Evolutionary conservation across 2,329 filamentous ascomycete genomes (phyloP).

Genomic region (Phaeosphaeriaceae sp.): DNA sequence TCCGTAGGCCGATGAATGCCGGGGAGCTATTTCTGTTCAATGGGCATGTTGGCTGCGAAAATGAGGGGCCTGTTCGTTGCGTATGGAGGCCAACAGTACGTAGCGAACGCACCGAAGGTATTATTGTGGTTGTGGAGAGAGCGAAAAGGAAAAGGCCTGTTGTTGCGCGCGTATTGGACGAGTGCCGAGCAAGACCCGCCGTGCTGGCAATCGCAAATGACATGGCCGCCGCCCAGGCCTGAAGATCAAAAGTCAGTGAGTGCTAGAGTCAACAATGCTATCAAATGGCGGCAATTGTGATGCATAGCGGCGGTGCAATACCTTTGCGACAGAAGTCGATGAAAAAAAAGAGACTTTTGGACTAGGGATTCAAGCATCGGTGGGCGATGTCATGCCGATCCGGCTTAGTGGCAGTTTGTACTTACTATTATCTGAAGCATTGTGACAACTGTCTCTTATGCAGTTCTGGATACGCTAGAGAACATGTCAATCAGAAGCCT

Average conservation of each 20-base stretch:
- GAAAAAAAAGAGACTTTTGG: slow-evolving; percentile 34
- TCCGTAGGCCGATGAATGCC: slow-evolving; percentile 34
- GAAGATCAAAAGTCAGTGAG: slow-evolving; percentile 29
- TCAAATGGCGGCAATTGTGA: slow-evolving; percentile 8
- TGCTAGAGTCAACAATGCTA: slow-evolving; percentile 4
- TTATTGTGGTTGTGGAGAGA: slow-evolving; percentile 36
- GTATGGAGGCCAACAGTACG: slow-evolving; percentile 22
- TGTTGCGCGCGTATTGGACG: slow-evolving; percentile 29
- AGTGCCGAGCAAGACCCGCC: slow-evolving; percentile 27
- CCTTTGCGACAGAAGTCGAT: slow-evolving; percentile 28
- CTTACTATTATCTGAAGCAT: slow-evolving; percentile 33
- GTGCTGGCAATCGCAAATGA: slow-evolving; percentile 42
- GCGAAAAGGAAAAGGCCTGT: slow-evolving; percentile 39
- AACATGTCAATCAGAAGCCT: not conserved
- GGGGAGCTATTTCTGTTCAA: slow-evolving; percentile 38
- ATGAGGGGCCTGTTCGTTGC: slow-evolving; percentile 19
- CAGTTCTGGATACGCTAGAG: not conserved
- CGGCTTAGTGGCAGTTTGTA: slow-evolving; percentile 30
- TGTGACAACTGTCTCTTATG: not conserved
- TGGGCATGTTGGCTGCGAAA: slow-evolving; percentile 37
- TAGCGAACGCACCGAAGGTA: slow-evolving; percentile 30
- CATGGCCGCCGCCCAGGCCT: slow-evolving; percentile 48
- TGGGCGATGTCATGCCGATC: slow-evolving; percentile 38
- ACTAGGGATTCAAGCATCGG: slow-evolving; percentile 38
- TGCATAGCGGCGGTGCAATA: slow-evolving; percentile 30